Conservation (phyloP, 2,329 filamentous ascomycete species). For the Xylariales sp. region DNA sequence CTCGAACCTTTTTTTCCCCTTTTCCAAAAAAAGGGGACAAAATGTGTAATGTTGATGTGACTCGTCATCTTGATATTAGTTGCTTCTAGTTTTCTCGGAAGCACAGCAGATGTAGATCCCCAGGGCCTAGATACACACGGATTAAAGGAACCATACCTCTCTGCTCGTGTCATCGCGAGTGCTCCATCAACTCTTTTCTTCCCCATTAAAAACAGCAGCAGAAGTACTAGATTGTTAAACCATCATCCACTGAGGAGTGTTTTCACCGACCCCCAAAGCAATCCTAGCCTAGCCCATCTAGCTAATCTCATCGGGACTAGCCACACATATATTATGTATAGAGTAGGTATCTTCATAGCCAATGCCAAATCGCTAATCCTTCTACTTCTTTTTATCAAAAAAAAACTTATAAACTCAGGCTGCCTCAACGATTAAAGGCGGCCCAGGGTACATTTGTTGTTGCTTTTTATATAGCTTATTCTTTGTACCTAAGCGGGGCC, state of each 20-base stretch:
- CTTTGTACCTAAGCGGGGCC: not conserved
- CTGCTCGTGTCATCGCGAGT: not conserved
- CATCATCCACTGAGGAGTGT: not conserved
- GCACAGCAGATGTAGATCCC: not conserved
- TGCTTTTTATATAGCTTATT: not conserved
- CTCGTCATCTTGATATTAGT: not conserved
- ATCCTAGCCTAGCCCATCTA: not conserved
- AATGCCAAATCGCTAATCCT: not conserved
- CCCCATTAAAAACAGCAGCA: not conserved
- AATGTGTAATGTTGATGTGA: not conserved
- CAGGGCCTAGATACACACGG: not conserved
- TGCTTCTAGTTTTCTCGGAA: too few relatives aligned
- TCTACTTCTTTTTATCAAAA: too few relatives aligned
- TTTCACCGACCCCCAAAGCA: not conserved
- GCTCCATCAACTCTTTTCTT: not conserved
- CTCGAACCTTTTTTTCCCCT: not conserved
- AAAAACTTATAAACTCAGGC: not conserved
- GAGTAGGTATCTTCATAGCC: not conserved
- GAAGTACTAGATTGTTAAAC: not conserved
- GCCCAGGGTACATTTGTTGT: not conserved
- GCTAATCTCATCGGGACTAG: slow-evolving; percentile 4
- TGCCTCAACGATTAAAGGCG: not conserved
- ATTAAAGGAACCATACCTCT: not conserved
- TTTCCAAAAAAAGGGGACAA: not conserved
- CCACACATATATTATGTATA: not conserved